Evolutionary conservation across 148 eudicot genomes (phyloP).

Genomic region (Nepenthes gracilis): DNA sequence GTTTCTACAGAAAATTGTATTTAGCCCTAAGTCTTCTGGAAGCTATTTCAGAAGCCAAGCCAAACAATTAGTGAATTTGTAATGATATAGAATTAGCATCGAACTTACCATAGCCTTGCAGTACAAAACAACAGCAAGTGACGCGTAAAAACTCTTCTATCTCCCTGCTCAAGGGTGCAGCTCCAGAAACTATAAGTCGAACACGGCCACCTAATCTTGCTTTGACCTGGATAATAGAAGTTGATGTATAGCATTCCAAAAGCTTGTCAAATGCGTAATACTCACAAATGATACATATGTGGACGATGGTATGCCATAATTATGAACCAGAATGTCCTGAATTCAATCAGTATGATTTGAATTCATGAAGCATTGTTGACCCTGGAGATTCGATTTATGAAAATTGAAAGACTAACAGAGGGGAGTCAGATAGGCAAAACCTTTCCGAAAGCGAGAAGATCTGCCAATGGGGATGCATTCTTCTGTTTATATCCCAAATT

Average conservation of each 20-base stretch:
- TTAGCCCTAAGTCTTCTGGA: neutral
- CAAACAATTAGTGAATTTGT: neutral
- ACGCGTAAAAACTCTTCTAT: slow-evolving; percentile 91
- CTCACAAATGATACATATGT: too few relatives aligned
- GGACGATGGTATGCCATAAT: too few relatives aligned
- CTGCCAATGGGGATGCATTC: slow-evolving; percentile 82
- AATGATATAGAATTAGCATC: neutral
- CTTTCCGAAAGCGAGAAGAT: slow-evolving; percentile 87
- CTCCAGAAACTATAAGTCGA: slow-evolving; percentile 80
- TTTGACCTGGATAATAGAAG: slow-evolving; percentile 44
- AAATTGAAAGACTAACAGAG: too few relatives aligned
- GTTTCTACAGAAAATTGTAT: neutral
- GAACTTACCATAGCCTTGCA: slow-evolving; percentile 88
- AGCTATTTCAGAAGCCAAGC: neutral
- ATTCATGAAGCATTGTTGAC: too few relatives aligned
- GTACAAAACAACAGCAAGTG: slow-evolving; percentile 77
- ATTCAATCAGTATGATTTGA: too few relatives aligned
- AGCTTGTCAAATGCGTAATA: too few relatives aligned
- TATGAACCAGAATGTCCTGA: too few relatives aligned
- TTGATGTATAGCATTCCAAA: neutral
- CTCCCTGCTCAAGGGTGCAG: slow-evolving; percentile 87
- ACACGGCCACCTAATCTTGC: slow-evolving; percentile 67
- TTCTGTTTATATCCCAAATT: slow-evolving; percentile 79
- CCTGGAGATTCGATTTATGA: too few relatives aligned
- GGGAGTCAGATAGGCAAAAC: slow-evolving; percentile 12